Conservation (phyloP, 1,284 basidiomycete species). For the Schizophyllum amplum region DNA sequence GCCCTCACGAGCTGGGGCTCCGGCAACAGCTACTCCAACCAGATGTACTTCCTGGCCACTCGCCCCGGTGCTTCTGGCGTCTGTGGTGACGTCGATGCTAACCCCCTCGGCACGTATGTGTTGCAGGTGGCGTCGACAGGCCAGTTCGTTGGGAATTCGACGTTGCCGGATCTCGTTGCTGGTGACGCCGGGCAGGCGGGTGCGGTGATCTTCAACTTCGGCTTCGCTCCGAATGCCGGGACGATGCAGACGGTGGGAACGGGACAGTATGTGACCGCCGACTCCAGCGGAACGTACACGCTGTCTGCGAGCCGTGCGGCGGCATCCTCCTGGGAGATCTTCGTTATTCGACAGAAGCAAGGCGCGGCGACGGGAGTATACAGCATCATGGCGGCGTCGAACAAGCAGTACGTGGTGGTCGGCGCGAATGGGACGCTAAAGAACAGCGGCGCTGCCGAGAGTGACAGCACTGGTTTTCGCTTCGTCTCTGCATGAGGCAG, state of each 20-base stretch:
- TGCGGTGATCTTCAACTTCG: constrained; percentile 21
- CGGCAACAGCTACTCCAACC: constrained; percentile 24
- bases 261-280: constrained; percentile 25
- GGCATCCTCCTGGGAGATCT: constrained; percentile 24
- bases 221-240: constrained; percentile 23
- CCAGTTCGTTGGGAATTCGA: constrained; percentile 17
- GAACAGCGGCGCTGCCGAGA: constrained; percentile 18
- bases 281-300: constrained; percentile 18
- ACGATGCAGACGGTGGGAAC: constrained; percentile 18
- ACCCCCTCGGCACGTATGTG: constrained; percentile 21
- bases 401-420: constrained; percentile 19
- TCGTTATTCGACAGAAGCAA: constrained; percentile 21
- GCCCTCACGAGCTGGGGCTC: constrained; percentile 24
- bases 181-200: constrained; percentile 11
- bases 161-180: constrained; percentile 19
- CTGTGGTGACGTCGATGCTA: constrained; percentile 14
- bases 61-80: constrained; percentile 20
- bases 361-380: constrained; percentile 19
- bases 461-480: constrained; percentile 16
- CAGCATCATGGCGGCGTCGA: constrained; percentile 20
- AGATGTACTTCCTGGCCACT: constrained; percentile 25
- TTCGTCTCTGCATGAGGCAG: constrained; percentile 12
- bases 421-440: constrained; percentile 16
- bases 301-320: constrained; percentile 21
- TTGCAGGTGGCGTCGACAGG: constrained; percentile 18